Base-by-base conservation (phyloP, 2,329 filamentous ascomycete genomes). In the Claviceps pusilla region DNA sequence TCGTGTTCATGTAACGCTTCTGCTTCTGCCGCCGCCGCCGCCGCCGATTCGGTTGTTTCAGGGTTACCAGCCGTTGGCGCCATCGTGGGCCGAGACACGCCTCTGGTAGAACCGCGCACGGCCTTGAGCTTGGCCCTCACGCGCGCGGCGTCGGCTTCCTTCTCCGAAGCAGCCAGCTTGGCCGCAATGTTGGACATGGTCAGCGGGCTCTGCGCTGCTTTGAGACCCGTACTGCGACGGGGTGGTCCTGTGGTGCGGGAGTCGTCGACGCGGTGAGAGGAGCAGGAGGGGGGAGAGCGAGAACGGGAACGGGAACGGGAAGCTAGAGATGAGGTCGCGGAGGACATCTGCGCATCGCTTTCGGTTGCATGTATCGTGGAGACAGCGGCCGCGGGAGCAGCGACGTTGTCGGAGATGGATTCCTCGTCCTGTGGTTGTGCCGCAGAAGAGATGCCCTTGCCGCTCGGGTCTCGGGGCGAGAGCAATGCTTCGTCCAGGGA, bases 101-200 rank as follows among this genome's bases (percentile, higher is more conserved):
- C 62, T 54, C 67, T 51, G 1, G 56, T 68, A 53, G 63, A 64
- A 14, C 65, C 67, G 41, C 73, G 67, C 3, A 76, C 76, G 1
- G 80, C 79, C 60, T 74, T 76, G 35, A 84, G 71, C 63, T 83
- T 84, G 3, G 81, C 81, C 3, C 80, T 70, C 0, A 83, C 79
- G 29, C 80, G 73, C 1, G 80, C 80, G 1, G 80, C 80, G 58
- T 83, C 79, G 4, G 81, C 81, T 53, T 83, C 79, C 19, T 78
- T 73, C 58, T 84, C 81, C 0, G 80, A 79, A 2, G 81, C 80
- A 0, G 79, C 81, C 0, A 84, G 71, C 65, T 84, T 84, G 33
- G 79, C 79, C 0, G 78, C 76, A 57, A 84, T 84, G 39, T 71
- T 75, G 9, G 78, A 77, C 74, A 82, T 81, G 24, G 76, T 81